A percentile compares a stretch with the other conserved stretches of the same genome.
phyloP scores from a whole-genome alignment of 2,329 filamentous ascomycete genomes.

The Dryadomyces quercus-mongolicae region DNA sequence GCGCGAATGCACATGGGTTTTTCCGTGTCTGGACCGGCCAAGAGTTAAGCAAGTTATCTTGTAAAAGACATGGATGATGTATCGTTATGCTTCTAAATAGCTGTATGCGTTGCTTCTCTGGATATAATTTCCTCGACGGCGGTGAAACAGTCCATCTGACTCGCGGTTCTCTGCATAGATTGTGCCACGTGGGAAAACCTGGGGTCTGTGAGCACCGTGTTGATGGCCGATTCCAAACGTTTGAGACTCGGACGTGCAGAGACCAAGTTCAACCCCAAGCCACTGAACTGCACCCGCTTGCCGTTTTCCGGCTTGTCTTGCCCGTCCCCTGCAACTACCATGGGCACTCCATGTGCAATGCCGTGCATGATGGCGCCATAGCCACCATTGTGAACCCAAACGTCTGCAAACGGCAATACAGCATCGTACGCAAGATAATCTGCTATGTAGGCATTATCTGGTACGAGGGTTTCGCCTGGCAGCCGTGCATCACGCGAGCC shows the following conservation, averaged over 20 bases:
- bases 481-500: constrained; percentile 21
- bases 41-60: too few relatives aligned
- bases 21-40: too few relatives aligned
- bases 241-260: constrained; percentile 16
- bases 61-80: too few relatives aligned
- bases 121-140: constrained; percentile 15
- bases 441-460: constrained; percentile 20
- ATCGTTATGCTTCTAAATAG: background rate
- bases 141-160: constrained; percentile 18
- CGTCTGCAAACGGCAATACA: constrained; percentile 22
- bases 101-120: background rate
- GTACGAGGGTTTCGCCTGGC: constrained; percentile 9
- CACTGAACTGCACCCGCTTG: constrained; percentile 20
- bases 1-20: too few relatives aligned
- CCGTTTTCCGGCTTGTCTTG: constrained; percentile 29
- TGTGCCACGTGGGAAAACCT: constrained; percentile 13
- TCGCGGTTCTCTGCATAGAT: constrained; percentile 17
- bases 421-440: constrained; percentile 27
- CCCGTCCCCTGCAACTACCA: constrained; percentile 27
- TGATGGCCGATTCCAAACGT: constrained; percentile 17
- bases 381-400: constrained; percentile 28
- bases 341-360: constrained; percentile 26
- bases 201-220: constrained; percentile 16
- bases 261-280: constrained; percentile 21
- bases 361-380: constrained; percentile 28